Base-by-base conservation (phyloP, 768 basidiomycete species). In the Tricholoma sp. region DNA sequence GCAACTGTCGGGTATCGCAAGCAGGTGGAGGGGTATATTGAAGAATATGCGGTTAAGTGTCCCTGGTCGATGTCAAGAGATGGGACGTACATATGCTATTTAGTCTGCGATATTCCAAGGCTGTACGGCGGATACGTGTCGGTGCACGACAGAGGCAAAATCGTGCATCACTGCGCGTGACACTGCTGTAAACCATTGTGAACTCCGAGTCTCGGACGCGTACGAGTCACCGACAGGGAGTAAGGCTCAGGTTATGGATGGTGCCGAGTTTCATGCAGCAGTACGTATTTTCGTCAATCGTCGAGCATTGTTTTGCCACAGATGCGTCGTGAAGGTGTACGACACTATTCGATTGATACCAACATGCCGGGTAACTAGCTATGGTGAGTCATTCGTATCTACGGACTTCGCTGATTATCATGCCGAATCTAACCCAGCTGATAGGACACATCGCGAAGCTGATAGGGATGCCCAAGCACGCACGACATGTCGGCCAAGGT, bases 401-500 rank as follows among this genome's bases (percentile, higher is more conserved):
- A 12, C 18, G 14, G 14, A 27, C 39, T 19, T 45, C 43, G 27
- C 55, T 31, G n/a, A 35, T 18, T 54, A 24, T 27, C 24, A 7
- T 21, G 9, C 43, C 6, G 43, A 45, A 22, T 9, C 0, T 21
- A 46, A 24, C 45, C 12, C 43, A 45, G 22, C 19, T 22, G 10
- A 34, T 61, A 92, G 89, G 88, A 2, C 88, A 91, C 65, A 81
- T 93, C 55, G 89, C 91, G 6, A 90, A 85, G 63, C 74, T 93
- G 21, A 78, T 89, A 55, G 88, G 88, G 16, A 89, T 88, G 86
- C 91, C 90, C 0, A 77, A 76, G 22, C 81, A 93, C 70, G 83
- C 91, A 4, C 79, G 91, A 49, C 89, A 89, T 62, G 90, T 93
- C 24, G 91, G 91, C 4, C 88, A 91, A 77, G 90, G 91, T 88